A percentile compares a stretch with the other conserved stretches of the same genome.
These are phyloP conservation scores for Spizellomyces punctatus DNA, from an alignment of 192 early-diverging fungal species.

Conservation along the genomic window DNA sequence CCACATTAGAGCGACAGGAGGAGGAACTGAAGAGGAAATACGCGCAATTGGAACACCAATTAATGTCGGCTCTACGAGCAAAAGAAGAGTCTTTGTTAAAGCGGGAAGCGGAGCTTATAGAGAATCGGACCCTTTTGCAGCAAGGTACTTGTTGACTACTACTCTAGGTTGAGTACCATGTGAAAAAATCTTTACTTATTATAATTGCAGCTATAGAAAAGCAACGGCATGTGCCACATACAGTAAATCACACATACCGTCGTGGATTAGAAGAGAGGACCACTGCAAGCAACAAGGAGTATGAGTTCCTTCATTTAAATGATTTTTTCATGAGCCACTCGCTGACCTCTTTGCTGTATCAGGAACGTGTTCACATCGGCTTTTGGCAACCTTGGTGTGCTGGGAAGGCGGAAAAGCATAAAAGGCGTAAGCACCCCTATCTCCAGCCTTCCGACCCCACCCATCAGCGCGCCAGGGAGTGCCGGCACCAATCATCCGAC, in stretches of 20 bases:
- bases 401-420: constrained; percentile 5
- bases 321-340: background rate
- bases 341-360: background rate
- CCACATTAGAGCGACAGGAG: constrained; percentile 11
- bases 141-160: too few relatives aligned
- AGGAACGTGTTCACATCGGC: constrained; percentile 21
- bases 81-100: background rate
- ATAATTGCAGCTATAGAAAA: background rate
- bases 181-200: too few relatives aligned
- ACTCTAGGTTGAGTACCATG: too few relatives aligned
- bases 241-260: too few relatives aligned
- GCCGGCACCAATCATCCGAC: too few relatives aligned
- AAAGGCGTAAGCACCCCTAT: background rate
- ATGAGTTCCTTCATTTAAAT: background rate
- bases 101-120: background rate
- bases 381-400: constrained; percentile 10
- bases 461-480: constrained; percentile 4
- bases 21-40: constrained; percentile 22
- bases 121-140: too few relatives aligned
- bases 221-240: background rate
- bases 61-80: background rate
- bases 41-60: constrained; percentile 4
- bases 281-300: constrained; percentile 11
- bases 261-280: background rate
- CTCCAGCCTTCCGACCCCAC: constrained; percentile 12